Evolutionary conservation across 2,329 filamentous ascomycete species (phyloP), one percentile per base, ranked within the genome.

Genomic region (Cladosporium sp.): DNA sequence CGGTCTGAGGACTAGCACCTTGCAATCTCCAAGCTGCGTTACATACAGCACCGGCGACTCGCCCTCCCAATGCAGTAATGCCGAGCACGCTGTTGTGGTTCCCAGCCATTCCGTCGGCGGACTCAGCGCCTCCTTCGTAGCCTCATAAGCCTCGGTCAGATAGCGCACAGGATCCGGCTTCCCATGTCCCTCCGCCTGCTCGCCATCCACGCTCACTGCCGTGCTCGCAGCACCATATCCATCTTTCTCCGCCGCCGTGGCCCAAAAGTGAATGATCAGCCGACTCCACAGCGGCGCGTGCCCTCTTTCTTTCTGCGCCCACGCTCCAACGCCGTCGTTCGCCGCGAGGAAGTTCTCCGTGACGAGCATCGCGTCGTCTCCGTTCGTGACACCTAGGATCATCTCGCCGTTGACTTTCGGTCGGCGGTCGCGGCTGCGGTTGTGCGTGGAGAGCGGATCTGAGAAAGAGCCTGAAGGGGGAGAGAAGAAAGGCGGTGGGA

Each of bases 241-340:
- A 36, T 87, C 83, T 47, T 82, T 76, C 64, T 93, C 87, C 51
- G 89, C 80, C 58, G 90, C 88, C 24, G 86, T 69, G 3, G 89
- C 87, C 91, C 91, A 96, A 68, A 95, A 97, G 68, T 99, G 93
- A 41, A 95, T 73, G 48, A 99, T 85, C 43, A 99, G 75, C 54
- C 93, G 80, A 47, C 90, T 90, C 93, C 93, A 99, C 37, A 99
- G 77, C 85, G 92, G 92, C 66, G 93, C 91, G 76, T 96, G 90
- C 4, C 93, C 93, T 58, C 85, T 83, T 48, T 89, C 87, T 61
- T 85, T 83, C 48, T 86, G 84, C 51, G 89, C 89, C 93, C 93
- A 99, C 4, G 92, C 92, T 51, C 93, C 93, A 9, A 99, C 93
- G 1, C 93, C 93, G 67, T 99, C 93, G 63, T 96, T 95, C 22